Conservation (phyloP, 192 early-diverging fungal species). For the Backusella tuberculispora region DNA sequence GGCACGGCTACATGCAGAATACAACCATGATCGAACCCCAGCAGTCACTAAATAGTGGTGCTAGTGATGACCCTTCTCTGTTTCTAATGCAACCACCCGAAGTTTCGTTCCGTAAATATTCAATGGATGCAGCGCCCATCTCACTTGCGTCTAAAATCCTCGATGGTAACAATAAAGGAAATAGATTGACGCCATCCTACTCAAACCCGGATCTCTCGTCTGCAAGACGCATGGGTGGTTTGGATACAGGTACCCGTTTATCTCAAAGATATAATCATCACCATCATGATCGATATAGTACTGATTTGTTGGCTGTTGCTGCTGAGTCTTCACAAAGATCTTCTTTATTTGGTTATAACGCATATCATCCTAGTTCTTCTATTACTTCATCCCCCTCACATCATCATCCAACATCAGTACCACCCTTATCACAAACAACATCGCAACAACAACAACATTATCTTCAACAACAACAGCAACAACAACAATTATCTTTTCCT, state of each 20-base stretch:
- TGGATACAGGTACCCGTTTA: not conserved
- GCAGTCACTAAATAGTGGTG: not conserved
- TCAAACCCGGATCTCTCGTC: conserved; percentile 23
- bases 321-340: not conserved
- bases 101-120: conserved; percentile 6
- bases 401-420: not conserved
- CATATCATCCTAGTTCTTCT: not conserved
- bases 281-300: not conserved
- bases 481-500: conserved; percentile 3
- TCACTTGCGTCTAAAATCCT: conserved; percentile 3
- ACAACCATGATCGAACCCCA: not conserved
- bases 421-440: too few species aligned
- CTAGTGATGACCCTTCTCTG: conserved; percentile 17
- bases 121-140: conserved; percentile 2
- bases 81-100: conserved; percentile 29
- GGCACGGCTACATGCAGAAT: conserved; percentile 23
- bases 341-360: not conserved
- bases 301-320: not conserved
- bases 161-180: not conserved
- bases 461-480: conserved; percentile 39
- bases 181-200: conserved; percentile 20
- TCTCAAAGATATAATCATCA: not conserved
- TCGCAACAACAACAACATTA: not conserved
- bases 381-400: not conserved
- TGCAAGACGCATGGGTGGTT: conserved; percentile 19